Percentiles rank a stretch among this genome's conserved stretches.
Evolutionary conservation across 352 stramenopile species (phyloP).

Genomic region (Thraustochytrium sp.): DNA sequence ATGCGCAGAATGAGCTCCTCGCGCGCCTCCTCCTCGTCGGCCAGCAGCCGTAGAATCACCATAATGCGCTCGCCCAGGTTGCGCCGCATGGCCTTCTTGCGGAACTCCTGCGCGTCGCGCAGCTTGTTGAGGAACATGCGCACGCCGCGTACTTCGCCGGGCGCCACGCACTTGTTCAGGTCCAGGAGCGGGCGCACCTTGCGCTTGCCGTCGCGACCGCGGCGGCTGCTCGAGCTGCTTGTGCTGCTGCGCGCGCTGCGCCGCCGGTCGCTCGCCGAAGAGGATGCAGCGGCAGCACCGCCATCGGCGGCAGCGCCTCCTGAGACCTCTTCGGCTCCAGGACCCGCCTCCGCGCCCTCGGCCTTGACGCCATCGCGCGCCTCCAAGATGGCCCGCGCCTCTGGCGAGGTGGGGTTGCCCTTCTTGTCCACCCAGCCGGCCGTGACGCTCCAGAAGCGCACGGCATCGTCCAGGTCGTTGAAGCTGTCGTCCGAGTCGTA

Average conservation of each 20-base stretch:
- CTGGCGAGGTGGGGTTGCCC: neutral
- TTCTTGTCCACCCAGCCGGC: neutral
- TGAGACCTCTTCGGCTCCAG: no score
- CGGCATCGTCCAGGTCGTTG: neutral
- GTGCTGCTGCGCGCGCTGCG: neutral
- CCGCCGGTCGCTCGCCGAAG: neutral
- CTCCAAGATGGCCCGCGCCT: neutral
- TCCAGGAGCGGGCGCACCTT: neutral
- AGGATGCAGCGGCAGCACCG: no score
- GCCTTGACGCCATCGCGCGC: neutral
- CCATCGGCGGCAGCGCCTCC: no score
- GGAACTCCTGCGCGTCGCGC: neutral
- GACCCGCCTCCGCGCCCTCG: neutral
- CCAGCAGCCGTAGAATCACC: neutral
- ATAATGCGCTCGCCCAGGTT: neutral
- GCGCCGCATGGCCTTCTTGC: neutral
- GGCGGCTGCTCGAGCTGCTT: neutral
- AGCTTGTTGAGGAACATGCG: slow-evolving; percentile 9
- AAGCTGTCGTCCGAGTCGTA: neutral
- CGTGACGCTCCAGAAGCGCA: neutral
- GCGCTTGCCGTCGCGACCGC: neutral
- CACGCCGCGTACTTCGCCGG: neutral
- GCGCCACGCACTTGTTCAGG: neutral
- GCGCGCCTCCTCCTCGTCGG: neutral
- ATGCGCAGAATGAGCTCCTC: slow-evolving; percentile 11